Base-by-base conservation (phyloP, 768 basidiomycete genomes). In the Lenzites betulinus region DNA sequence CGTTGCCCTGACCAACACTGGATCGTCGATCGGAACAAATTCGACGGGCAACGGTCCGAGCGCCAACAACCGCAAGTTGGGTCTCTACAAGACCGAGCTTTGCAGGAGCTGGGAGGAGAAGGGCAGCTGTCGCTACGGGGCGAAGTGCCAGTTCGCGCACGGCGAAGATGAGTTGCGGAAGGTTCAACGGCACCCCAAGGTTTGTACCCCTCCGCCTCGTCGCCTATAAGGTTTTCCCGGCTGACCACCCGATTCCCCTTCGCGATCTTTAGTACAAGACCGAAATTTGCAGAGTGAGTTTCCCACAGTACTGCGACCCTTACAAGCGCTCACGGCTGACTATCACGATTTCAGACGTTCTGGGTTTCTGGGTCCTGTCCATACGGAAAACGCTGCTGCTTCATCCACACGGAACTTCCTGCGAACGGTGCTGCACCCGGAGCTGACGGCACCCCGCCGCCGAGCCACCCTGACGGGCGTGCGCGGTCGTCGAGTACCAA, bases 101-200 rank as follows among this genome's bases (percentile, higher is more conserved):
- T 94, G 93, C 74, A 79, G 90, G 63, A 95, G 93, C 71, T 94
- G 93, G 92, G 92, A 94, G 72, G 92, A 94, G 76, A 94, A 94
- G 71, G 91, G 91, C 2, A 75, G 84, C 16, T 94, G 92, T 71
- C 82, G 93, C 35, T 95, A 95, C 66, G 91, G 90, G 6, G 73
- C 85, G 51, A 95, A 95, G 75, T 95, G 93, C 70, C 93, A 95
- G 72, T 95, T 95, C 71, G 93, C 93, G 25, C 93, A 95, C 70
- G 94, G 93, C 51, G 89, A 93, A 70, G 90, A 93, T 0, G 93
- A 95, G 73, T 79, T 95, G 33, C 85, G 92, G 41, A 85, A 82
- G 57, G 91, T 94, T n/a, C 73, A 87, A 64, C 83, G 93, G 64
- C 93, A 95, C 72, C 93, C 93, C 46, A 95, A 95, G 84, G 92